A percentile compares a stretch with the other conserved stretches of the same genome.
These are phyloP conservation scores for Plenodomus tracheiphilus DNA, from an alignment of 2,329 filamentous ascomycete species.

Conservation along the genomic window DNA sequence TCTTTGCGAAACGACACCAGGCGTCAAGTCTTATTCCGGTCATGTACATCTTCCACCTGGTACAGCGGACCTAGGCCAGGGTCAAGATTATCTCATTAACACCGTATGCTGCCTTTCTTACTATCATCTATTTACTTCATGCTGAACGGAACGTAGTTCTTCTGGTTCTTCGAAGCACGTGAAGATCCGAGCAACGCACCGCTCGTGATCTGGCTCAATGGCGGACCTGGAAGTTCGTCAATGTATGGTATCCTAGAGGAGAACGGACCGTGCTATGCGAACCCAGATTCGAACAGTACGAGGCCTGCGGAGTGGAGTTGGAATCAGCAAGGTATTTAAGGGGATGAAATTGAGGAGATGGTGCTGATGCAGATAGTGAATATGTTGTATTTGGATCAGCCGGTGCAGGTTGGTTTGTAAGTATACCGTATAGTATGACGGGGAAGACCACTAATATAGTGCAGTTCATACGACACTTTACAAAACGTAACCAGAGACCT, in stretches of 20 bases:
- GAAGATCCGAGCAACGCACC: conserved; percentile 55
- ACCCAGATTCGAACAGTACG: conserved; percentile 12
- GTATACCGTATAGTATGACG: neutral
- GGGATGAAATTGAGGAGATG: neutral
- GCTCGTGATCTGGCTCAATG: conserved; percentile 58
- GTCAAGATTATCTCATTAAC: conserved; percentile 25
- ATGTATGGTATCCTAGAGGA: conserved; percentile 54
- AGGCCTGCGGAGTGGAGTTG: conserved; percentile 18
- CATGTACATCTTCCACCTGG: conserved; percentile 45
- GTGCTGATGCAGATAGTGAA: conserved; percentile 30
- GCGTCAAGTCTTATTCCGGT: conserved; percentile 57
- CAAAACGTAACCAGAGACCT: conserved; percentile 25
- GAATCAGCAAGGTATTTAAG: conserved; percentile 34
- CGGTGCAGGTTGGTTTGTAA: conserved; percentile 57
- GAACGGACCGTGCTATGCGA: conserved; percentile 55
- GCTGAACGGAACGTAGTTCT: conserved; percentile 26
- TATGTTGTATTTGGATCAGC: conserved; percentile 68
- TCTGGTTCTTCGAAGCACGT: conserved; percentile 57
- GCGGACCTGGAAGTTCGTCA: conserved; percentile 31
- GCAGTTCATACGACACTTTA: conserved; percentile 50
- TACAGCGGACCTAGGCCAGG: conserved; percentile 20
- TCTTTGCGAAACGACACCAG: conserved; percentile 58
- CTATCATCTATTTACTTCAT: neutral
- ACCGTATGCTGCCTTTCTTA: conserved; percentile 2
- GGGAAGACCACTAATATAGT: neutral